Evolutionary conservation across 805 yeast genomes (phyloP).

Genomic region (Starmerella asiatica): DNA sequence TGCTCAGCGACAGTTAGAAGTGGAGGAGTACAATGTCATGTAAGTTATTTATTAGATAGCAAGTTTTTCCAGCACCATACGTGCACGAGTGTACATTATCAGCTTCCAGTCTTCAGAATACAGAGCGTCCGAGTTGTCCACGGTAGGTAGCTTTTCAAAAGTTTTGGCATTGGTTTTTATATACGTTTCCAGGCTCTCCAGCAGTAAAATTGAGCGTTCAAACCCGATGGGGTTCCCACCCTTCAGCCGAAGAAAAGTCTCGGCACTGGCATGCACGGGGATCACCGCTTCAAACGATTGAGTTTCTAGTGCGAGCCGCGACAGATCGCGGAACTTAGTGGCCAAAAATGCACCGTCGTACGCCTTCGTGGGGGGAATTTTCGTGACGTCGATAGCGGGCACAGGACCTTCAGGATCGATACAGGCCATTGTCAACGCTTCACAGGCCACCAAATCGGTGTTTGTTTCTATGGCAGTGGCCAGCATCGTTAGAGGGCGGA

Average conservation of each 20-base stretch:
- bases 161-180: neutral
- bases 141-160: neutral
- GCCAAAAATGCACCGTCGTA: constrained; percentile 1
- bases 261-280: constrained; percentile 11
- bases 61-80: constrained; percentile 9
- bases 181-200: constrained; percentile 2
- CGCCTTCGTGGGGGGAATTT: neutral
- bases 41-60: constrained; percentile 3
- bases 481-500: constrained; percentile 27
- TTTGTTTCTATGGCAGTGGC: constrained; percentile 29
- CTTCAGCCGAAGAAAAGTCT: constrained; percentile 6
- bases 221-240: neutral
- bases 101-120: constrained; percentile 8
- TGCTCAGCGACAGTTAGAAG: constrained; percentile 16
- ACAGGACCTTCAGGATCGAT: constrained; percentile 4
- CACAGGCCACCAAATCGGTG: constrained; percentile 26
- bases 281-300: constrained; percentile 1
- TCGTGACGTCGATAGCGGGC: neutral
- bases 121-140: constrained; percentile 8
- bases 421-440: constrained; percentile 26
- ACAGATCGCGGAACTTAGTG: constrained; percentile 1
- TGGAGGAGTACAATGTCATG: constrained; percentile 20
- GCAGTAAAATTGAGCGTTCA: neutral
- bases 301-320: constrained; percentile 7
- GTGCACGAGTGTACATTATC: constrained; percentile 11